Conservation (phyloP, 2,329 filamentous ascomycete species). For the Pseudonectria buxi region DNA sequence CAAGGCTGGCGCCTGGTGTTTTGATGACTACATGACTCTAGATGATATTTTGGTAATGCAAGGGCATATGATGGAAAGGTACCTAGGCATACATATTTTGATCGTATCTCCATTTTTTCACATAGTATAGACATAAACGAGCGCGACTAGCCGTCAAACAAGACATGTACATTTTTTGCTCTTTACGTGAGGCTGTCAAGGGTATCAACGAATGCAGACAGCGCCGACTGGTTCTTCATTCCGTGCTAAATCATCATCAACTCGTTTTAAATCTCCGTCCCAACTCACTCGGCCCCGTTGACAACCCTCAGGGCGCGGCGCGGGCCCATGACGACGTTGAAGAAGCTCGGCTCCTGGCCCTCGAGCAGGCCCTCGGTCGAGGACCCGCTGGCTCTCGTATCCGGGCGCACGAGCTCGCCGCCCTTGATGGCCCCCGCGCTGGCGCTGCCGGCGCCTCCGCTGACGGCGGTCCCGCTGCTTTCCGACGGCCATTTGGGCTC, state of each 20-base stretch:
- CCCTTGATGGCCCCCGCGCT: conserved; percentile 14
- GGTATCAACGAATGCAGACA: conserved; percentile 21
- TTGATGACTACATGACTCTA: too few relatives aligned
- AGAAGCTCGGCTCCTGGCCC: conserved; percentile 63
- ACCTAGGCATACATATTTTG: too few relatives aligned
- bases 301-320: conserved; percentile 63
- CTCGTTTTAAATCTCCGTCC: conserved; percentile 1
- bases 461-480: conserved; percentile 15
- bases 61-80: too few relatives aligned
- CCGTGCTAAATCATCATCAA: conserved; percentile 1
- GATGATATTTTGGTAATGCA: too few relatives aligned
- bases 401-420: conserved; percentile 21
- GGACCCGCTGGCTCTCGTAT: conserved; percentile 31
- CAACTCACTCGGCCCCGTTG: conserved; percentile 41
- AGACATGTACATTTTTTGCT: too few relatives aligned
- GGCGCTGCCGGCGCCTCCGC: conserved; percentile 16
- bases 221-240: conserved; percentile 11
- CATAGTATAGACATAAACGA: too few relatives aligned
- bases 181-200: background rate
- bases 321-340: conserved; percentile 62
- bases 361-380: conserved; percentile 44
- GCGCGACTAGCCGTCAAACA: too few relatives aligned
- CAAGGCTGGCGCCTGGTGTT: too few relatives aligned
- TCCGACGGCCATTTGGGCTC: conserved; percentile 25
- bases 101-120: too few relatives aligned